Base-by-base conservation (phyloP, 169 alveolate genomes). In the Plasmodium malariae region DNA sequence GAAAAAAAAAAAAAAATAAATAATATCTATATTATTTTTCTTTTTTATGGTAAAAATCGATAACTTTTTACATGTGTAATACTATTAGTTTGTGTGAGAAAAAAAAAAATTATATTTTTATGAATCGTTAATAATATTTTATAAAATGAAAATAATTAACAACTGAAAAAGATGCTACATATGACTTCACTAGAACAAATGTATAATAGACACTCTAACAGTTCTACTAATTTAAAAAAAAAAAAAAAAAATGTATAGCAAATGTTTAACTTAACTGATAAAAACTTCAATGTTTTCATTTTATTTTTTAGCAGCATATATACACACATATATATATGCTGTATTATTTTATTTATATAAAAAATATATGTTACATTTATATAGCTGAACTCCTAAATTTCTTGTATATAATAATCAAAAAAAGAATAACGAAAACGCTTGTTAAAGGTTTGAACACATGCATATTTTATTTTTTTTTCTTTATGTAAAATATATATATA, bases 381-480 rank as follows among this genome's bases (percentile, higher is more conserved):
- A 19, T 49, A n/a, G 65, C 34, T 70, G 48, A 45, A 30, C 24
- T n/a, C 36, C 67, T 55, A n/a, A 43, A 19, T 48, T 45, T 19
- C 36, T 45, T 57, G 26, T 19, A 54, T 63, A 55, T 54, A n/a
- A 37, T 62, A 43, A 54, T 17, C 34, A 54, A 63, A 76, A 54
- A 49, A 34, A 37, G 14, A 14, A 62, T 60, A 60, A 37, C 49
- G 65, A 76, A 43, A 76, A 76, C 21, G 49, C 36, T 32, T 43
- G 57, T 21, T 62, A 76, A 62, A 54, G 14, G 36, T 48, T 62
- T 76, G 62, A 34, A 60, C 30, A 37, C 48, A 67, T 19, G 19
- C 76, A 45, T 45, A 57, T 43, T 54, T 67, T 43, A 48, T 60
- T 65, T 14, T n/a, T 76, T 76, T 60, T 76, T 43, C 19, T n/a